Evolutionary conservation across 768 basidiomycete species (phyloP), one percentile per base, ranked within the genome.

Genomic region (Pleurotus sapidus): DNA sequence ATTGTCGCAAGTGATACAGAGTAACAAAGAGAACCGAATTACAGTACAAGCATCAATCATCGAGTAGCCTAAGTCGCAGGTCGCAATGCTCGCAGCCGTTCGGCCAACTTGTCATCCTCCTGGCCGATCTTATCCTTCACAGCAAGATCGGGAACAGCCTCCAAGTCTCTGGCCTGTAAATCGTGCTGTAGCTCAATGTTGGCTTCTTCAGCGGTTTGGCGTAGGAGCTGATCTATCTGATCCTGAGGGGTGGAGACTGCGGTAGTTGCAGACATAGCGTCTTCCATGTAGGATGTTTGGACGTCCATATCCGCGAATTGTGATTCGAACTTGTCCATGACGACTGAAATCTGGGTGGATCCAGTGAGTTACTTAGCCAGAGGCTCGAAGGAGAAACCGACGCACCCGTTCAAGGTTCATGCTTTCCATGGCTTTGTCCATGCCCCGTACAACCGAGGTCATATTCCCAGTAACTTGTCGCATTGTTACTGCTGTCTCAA

Each of bases 401-500:
- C 86, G 67, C 66, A 97, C 96, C 69, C 89, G 82, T 65, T 99
- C 97, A 57, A 98, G 83, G 77, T 99, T 98, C 97, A 99, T 99
- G 72, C 81, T 90, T 64, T 97, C 91, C 97, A 99, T 98, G 3
- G 97, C 97, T 68, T 89, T 92, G 70, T 99, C 97, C 97, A 99
- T 98, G 34, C 95, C 95, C 65, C 86, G 87, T 46, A 99, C 97
- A 2, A 98, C 97, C 37, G 88, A 88, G 14, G 93, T 88, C 96
- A 99, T 97, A 70, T 88, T 95, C 3, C 94, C 94, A 27, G 97
- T 96, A 40, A 99, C 91, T 72, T 93, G 84, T 49, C 93, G 85
- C 93, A 99, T 98, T 56, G 96, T 98, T 43, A 98, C 95, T 0
- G 97, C 97, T 15, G 97, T 98, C 75, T 99, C 97, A 0, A 99